A percentile compares a stretch with the other conserved stretches of the same genome.
Conservation (phyloP, 371 early-diverging fungal genomes). For the Chytridium lagenaria region DNA sequence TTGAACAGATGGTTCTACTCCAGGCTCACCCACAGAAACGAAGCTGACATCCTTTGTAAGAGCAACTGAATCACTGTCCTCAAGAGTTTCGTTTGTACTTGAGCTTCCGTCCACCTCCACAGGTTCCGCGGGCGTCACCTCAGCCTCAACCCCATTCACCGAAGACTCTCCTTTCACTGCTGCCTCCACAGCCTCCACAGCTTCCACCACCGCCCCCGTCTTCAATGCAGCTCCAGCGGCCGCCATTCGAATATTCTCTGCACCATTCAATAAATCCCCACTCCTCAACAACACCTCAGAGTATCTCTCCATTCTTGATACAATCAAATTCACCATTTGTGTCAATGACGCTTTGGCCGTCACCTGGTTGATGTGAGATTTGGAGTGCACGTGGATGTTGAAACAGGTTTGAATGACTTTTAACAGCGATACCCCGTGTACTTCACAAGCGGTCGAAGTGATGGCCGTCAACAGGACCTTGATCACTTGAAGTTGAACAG, state of each 20-base stretch:
- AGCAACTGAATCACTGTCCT: neutral
- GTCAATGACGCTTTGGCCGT: slow-evolving; percentile 62
- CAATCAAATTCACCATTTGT: slow-evolving; percentile 61
- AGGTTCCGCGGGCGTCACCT: neutral
- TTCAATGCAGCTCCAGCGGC: neutral
- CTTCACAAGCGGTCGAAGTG: slow-evolving; percentile 54
- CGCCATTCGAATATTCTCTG: slow-evolving; percentile 7
- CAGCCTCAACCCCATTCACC: neutral
- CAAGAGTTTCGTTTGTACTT: slow-evolving; percentile 10
- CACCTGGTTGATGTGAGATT: slow-evolving; percentile 46
- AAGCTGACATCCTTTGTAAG: neutral
- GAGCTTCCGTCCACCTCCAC: neutral
- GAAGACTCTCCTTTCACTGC: neutral
- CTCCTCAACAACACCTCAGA: slow-evolving; percentile 42
- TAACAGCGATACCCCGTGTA: slow-evolving; percentile 53
- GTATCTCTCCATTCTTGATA: slow-evolving; percentile 60
- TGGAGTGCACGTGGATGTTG: slow-evolving; percentile 49
- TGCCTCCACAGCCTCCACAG: neutral
- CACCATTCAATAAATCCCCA: neutral
- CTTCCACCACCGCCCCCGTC: neutral
- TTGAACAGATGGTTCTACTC: neutral
- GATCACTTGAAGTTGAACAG: slow-evolving; percentile 56
- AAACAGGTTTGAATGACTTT: slow-evolving; percentile 58
- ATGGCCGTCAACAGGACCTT: slow-evolving; percentile 58
- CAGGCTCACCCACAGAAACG: neutral